These are phyloP conservation scores for Hemisphaericaspora lyxosophila DNA, from an alignment of 1,139 yeast species.

Conservation along the genomic window DNA sequence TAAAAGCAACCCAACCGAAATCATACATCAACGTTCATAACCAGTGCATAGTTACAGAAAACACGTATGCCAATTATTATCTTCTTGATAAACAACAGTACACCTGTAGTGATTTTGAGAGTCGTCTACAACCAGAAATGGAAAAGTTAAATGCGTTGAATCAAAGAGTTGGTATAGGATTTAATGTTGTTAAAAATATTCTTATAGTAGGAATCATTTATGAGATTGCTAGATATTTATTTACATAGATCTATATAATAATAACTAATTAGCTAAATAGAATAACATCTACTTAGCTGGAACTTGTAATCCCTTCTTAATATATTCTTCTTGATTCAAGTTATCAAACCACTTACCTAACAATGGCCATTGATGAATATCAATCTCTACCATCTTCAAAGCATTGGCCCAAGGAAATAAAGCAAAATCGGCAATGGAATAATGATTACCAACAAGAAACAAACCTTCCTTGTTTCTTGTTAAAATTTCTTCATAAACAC, in stretches of 20 bases:
- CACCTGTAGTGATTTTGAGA: slow-evolving; percentile 1
- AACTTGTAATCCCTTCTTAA: slow-evolving; percentile 28
- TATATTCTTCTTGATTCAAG: slow-evolving; percentile 36
- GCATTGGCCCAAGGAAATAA: slow-evolving; percentile 38
- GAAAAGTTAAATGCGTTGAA: not conserved
- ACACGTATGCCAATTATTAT: slow-evolving; percentile 5
- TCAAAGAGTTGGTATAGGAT: not conserved
- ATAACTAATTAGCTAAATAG: not conserved
- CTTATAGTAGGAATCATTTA: not conserved
- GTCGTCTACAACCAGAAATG: slow-evolving; percentile 1
- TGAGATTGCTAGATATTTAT: not conserved
- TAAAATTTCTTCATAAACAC: slow-evolving; percentile 53
- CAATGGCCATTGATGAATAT: slow-evolving; percentile 43
- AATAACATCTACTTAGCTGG: slow-evolving; percentile 6
- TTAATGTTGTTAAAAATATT: not conserved
- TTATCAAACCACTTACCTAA: slow-evolving; percentile 46
- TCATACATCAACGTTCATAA: not conserved
- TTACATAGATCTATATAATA: not conserved
- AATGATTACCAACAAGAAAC: slow-evolving; percentile 56
- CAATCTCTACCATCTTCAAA: slow-evolving; percentile 26
- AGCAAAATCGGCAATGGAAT: slow-evolving; percentile 55
- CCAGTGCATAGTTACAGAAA: not conserved
- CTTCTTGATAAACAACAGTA: not conserved
- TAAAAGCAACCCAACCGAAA: slow-evolving; percentile 1
- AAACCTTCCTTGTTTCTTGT: slow-evolving; percentile 37